Evolutionary conservation across 2,329 filamentous ascomycete genomes (phyloP).

Genomic region (Tolypocladium sp.): DNA sequence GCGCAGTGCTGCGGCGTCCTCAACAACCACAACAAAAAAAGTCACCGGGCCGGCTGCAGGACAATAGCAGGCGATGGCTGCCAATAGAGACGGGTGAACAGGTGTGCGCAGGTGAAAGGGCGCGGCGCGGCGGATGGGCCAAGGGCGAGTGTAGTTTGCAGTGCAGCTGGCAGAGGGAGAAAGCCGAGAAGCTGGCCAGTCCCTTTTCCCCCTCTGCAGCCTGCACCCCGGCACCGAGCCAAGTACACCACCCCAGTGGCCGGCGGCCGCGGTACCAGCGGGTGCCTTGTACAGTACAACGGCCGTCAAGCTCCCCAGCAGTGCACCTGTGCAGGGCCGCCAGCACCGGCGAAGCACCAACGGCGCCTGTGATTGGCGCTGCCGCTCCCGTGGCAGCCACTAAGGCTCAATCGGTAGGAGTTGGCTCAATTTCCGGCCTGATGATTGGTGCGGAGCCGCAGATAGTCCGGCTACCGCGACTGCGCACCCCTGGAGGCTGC

Average conservation of each 20-base stretch:
- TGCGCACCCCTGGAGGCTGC: conserved; percentile 5
- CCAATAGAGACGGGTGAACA: not conserved
- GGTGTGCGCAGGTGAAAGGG: not conserved
- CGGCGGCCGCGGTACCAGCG: not conserved
- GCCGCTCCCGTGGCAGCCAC: conserved; percentile 8
- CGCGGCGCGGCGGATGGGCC: not conserved
- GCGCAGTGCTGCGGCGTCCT: not conserved
- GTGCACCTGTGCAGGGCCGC: not conserved
- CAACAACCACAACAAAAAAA: not conserved
- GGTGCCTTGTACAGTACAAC: not conserved
- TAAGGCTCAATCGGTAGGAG: conserved; percentile 18
- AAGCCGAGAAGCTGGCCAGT: not conserved
- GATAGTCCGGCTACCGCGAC: conserved; percentile 20
- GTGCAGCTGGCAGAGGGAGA: not conserved
- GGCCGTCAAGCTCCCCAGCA: not conserved
- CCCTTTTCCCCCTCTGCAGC: not conserved
- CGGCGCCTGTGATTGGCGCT: not conserved
- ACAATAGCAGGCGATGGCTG: not conserved
- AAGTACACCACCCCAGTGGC: not conserved
- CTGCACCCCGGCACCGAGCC: not conserved
- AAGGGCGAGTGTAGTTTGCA: not conserved
- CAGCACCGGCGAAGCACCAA: not conserved
- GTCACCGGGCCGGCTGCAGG: not conserved
- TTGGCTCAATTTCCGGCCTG: conserved; percentile 4
- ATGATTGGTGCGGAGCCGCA: conserved; percentile 17